A percentile compares a stretch with the other conserved stretches of the same genome.
phyloP scores from a whole-genome alignment of 805 yeast genomes.

The Candida tibetensis region DNA sequence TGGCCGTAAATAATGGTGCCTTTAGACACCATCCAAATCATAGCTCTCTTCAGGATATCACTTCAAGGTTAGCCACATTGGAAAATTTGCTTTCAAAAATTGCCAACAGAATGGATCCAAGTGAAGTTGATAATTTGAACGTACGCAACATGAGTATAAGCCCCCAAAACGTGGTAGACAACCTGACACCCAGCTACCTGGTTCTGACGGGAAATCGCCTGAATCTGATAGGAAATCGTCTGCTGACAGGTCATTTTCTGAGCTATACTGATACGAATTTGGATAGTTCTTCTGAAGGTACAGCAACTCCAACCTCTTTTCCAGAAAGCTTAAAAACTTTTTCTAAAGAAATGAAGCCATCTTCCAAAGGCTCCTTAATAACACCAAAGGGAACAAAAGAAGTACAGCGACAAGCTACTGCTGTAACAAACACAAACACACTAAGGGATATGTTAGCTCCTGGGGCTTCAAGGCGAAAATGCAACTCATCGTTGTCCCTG shows the following conservation, averaged over 20 bases:
- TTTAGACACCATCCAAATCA: not conserved
- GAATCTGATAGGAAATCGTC: not conserved
- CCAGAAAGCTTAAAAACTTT: not conserved
- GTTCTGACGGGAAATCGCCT: too few species aligned
- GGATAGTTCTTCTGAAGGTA: not conserved
- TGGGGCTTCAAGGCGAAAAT: not conserved
- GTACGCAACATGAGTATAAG: not conserved
- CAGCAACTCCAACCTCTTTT: not conserved
- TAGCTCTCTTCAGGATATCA: slow-evolving; percentile 10
- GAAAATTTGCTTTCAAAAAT: slow-evolving; percentile 17
- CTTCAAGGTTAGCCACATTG: slow-evolving; percentile 13
- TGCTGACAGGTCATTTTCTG: not conserved
- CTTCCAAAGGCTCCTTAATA: not conserved
- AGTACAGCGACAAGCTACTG: not conserved
- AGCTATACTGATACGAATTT: not conserved
- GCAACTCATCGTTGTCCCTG: not conserved
- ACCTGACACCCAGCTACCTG: too few species aligned
- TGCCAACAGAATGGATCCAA: slow-evolving; percentile 11
- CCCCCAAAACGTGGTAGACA: not conserved
- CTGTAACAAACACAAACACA: too few species aligned
- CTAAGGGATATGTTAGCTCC: too few species aligned
- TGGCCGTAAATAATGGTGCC: not conserved
- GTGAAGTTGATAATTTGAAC: not conserved
- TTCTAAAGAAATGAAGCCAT: not conserved
- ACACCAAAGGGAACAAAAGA: not conserved